Base-by-base conservation (phyloP, 352 stramenopile genomes). In the Pythium plurisporium region DNA sequence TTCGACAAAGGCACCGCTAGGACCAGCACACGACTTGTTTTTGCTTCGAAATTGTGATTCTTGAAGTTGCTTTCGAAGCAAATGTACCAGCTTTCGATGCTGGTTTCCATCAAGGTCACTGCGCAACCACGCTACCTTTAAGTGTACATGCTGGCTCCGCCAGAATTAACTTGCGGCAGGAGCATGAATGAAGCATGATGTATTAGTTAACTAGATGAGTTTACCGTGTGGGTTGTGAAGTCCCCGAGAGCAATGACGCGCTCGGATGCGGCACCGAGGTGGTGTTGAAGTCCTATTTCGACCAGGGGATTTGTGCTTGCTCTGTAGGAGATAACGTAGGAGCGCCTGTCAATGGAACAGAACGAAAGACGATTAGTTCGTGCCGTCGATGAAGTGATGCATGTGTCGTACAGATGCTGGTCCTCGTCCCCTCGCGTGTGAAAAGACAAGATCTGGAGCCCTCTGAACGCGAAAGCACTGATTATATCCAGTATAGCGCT, bases 401-500 rank as follows among this genome's bases (percentile, higher is more conserved):
- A 12, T 36, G 12, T 38, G 7, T 4, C 26, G 26, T 38, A 50
- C 43, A 30, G 6, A 5, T 48, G 22, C 3, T 48, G 22, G 8
- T 23, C 45, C 4, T 40, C 45, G 9, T 41, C 29, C 14, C 26
- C 29, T 10, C 27, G 11, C 27, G 23, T 51, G 30, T 53, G 22
- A 7, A 53, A 31, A 4, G 29, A 42, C 29, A 42, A 17, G 30
- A 57, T 57, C 17, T 47, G 36, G 9, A 57, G 25, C 4, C 37
- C 29, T 4, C 49, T 34, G 23, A 34, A 57, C n/a, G 26, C 36
- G 34, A 57, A 57, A 29, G 20, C 29, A 36, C 49, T 46, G n/a
- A 57, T 37, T 11, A 57, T 30, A 27, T 57, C 49, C 23, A 47
- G 23, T 14, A 55, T 31, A 17, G 48, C 48, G 14, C 15, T 20